Percentiles rank a stretch among this genome's conserved stretches.
These are phyloP conservation scores for Blumeriella jaapii DNA, from an alignment of 2,329 filamentous ascomycete species.

Conservation along the genomic window DNA sequence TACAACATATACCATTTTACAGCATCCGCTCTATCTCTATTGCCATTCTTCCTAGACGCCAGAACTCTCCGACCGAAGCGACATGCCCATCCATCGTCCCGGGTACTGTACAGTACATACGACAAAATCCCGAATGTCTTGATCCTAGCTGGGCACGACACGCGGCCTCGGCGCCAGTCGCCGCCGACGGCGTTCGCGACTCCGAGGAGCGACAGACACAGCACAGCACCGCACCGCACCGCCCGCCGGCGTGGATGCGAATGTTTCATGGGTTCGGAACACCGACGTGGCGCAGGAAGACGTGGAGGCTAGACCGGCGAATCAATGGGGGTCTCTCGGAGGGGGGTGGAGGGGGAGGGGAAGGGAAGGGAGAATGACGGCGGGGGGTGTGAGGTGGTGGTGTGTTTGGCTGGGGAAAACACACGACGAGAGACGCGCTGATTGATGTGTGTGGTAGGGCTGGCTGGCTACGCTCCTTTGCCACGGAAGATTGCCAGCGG, in stretches of 20 bases:
- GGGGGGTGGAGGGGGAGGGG: constrained; percentile 20
- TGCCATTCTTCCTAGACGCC: no score
- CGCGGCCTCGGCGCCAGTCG: constrained; percentile 55
- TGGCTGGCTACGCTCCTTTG: constrained; percentile 59
- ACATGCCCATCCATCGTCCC: no score
- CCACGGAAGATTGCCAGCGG: constrained; percentile 47
- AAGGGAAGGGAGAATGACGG: constrained; percentile 14
- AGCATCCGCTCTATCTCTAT: neutral
- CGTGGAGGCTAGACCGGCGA: constrained; percentile 37
- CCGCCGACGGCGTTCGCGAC: constrained; percentile 47
- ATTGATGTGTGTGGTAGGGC: constrained; percentile 34
- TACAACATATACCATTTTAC: no score
- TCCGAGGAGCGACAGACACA: constrained; percentile 38
- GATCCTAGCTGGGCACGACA: no score
- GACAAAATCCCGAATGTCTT: no score
- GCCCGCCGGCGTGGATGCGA: constrained; percentile 31
- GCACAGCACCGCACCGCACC: no score
- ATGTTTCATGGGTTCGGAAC: constrained; percentile 44
- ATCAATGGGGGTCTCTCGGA: constrained; percentile 30
- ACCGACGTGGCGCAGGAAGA: constrained; percentile 42
- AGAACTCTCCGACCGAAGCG: no score
- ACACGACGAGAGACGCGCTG: neutral
- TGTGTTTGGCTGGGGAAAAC: constrained; percentile 27
- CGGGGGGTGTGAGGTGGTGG: constrained; percentile 34
- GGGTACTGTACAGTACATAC: neutral